Conservation (phyloP, 2,329 filamentous ascomycete genomes). For the Ophiostoma sp. region DNA sequence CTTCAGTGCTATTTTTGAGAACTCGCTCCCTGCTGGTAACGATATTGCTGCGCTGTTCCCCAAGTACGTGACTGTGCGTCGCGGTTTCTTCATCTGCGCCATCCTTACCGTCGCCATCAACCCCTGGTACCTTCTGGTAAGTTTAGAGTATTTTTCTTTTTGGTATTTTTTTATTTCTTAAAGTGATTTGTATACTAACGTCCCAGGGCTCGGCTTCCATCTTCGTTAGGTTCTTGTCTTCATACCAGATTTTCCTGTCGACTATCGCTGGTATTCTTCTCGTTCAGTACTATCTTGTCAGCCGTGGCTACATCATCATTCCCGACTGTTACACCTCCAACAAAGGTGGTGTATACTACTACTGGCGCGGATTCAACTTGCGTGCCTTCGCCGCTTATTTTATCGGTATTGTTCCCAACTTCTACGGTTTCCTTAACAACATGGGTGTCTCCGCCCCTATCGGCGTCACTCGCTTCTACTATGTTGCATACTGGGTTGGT, state of each 20-base stretch:
- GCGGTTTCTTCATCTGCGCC: slow-evolving; percentile 37
- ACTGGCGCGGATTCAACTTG: slow-evolving; percentile 25
- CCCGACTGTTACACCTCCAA: slow-evolving; percentile 32
- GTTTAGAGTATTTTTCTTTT: background rate
- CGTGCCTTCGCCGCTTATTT: slow-evolving; percentile 30
- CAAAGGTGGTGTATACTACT: slow-evolving; percentile 25
- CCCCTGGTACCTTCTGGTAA: slow-evolving; percentile 28
- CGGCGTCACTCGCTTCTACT: slow-evolving; percentile 45
- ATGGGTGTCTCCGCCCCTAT: slow-evolving; percentile 33
- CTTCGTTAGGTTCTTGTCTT: slow-evolving; percentile 39
- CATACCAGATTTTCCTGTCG: slow-evolving; percentile 41
- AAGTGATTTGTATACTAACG: background rate
- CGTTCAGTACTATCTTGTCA: slow-evolving; percentile 41
- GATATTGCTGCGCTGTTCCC: slow-evolving; percentile 36
- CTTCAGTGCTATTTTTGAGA: slow-evolving; percentile 23
- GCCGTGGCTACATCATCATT: slow-evolving; percentile 35
- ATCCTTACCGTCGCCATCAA: slow-evolving; percentile 28
- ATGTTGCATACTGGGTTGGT: slow-evolving; percentile 51
- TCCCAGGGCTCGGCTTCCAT: slow-evolving; percentile 31
- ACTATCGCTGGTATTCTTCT: slow-evolving; percentile 41
- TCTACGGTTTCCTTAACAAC: slow-evolving; percentile 36
- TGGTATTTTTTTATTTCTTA: background rate
- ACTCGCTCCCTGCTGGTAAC: slow-evolving; percentile 30
- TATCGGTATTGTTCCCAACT: slow-evolving; percentile 38
- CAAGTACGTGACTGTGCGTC: slow-evolving; percentile 38